Conservation (phyloP, 2,329 filamentous ascomycete genomes). For the Exophiala mesophila region DNA sequence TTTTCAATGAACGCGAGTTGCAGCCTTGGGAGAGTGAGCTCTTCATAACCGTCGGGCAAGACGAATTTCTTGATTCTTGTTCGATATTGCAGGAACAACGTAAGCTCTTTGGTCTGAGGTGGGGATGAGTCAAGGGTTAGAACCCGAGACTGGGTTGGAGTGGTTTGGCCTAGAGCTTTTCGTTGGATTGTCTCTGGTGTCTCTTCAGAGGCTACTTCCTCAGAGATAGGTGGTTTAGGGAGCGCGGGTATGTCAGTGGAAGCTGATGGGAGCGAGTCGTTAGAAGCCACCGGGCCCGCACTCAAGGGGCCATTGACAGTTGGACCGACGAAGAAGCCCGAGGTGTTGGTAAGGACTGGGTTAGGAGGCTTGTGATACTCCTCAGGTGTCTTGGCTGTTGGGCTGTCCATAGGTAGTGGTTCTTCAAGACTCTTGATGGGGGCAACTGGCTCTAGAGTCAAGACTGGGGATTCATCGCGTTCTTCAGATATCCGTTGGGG, state of each 20-base stretch:
- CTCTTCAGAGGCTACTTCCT: slow-evolving; percentile 7
- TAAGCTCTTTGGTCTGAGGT: slow-evolving; percentile 77
- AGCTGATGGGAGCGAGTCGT: neutral
- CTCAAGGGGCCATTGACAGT: slow-evolving; percentile 56
- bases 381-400: slow-evolving; percentile 57
- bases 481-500: slow-evolving; percentile 56
- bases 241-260: slow-evolving; percentile 32
- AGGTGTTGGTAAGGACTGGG: slow-evolving; percentile 30
- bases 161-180: slow-evolving; percentile 9
- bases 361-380: slow-evolving; percentile 53
- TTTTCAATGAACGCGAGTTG: slow-evolving; percentile 98
- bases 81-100: slow-evolving; percentile 58
- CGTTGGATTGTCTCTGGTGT: slow-evolving; percentile 17
- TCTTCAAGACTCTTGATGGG: slow-evolving; percentile 35
- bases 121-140: slow-evolving; percentile 63
- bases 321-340: slow-evolving; percentile 46
- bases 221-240: slow-evolving; percentile 29
- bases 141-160: slow-evolving; percentile 46
- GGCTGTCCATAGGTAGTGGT: slow-evolving; percentile 37
- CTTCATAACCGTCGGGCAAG: slow-evolving; percentile 58
- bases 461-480: slow-evolving; percentile 34
- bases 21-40: slow-evolving; percentile 78
- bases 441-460: slow-evolving; percentile 26
- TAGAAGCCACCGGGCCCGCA: slow-evolving; percentile 33
- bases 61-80: slow-evolving; percentile 28